Base-by-base conservation (phyloP, 371 early-diverging fungal species). In the Vairimorpha necatrix region DNA sequence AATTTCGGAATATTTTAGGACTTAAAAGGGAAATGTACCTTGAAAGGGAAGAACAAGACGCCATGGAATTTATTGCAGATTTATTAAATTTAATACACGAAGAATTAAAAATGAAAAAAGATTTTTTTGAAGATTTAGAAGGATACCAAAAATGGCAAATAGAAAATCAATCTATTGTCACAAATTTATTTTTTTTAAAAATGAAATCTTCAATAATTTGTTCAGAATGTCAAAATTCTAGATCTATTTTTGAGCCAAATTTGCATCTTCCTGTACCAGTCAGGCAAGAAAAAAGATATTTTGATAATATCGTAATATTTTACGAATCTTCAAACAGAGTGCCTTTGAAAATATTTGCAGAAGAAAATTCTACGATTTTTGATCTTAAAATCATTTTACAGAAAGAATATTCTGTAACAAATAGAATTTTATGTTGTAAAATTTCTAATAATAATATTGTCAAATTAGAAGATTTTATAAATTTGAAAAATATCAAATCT, bases 201-300 rank as follows among this genome's bases (percentile, higher is more conserved):
- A 88, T 90, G 62, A 87, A 87, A 73, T 90, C 90, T 76, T 85
- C 87, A 48, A 81, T 96, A 38, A 86, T 86, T 42, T 97, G 98
- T 74, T 78, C 88, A 24, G 87, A 87, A 18, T 97, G 98, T 84
- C 80, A 86, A 13, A 88, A 88, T 81, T 79, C 90, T 1, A 93
- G 93, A 1, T 90, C 91, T 0, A 93, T 92, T 0, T 94, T 90
- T 77, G 90, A 93, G 67, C 86, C 91, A 0, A 93, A 93, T 85
- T 92, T 93, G 89, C 91, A 90, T 69, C 82, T 97, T 18, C 89
- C 94, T 0, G 81, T 95, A 9, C 94, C 95, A 2, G 93, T 96
- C 62, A 94, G 94, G 2, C 42, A 74, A 33, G 75, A 81, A 74
- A 80, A 46, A 28, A 28, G 22, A n/a, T 50, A 61, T 39, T 53